A percentile compares a stretch with the other conserved stretches of the same genome.
phyloP scores from a whole-genome alignment of 148 eudicot species.

The Chenopodium berlandieri region DNA sequence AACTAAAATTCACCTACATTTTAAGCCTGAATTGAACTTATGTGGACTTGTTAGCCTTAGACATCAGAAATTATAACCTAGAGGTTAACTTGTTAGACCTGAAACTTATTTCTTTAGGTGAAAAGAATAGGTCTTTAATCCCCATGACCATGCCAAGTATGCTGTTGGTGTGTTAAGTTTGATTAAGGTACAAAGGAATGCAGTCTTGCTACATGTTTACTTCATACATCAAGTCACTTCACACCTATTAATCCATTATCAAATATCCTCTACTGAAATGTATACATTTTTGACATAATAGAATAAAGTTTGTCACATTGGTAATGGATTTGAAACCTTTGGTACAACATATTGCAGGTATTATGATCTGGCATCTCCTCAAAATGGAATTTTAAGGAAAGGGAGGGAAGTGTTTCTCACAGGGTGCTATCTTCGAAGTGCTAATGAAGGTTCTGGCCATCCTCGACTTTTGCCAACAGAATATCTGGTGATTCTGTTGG shows the following conservation, averaged over 20 bases:
- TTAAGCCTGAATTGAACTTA: not conserved
- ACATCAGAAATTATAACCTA: not conserved
- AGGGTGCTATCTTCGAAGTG: slow-evolving; percentile 89
- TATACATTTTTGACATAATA: not conserved
- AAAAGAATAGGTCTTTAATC: not conserved
- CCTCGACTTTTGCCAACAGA: slow-evolving; percentile 89
- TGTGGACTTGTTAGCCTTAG: not conserved
- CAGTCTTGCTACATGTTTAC: not conserved
- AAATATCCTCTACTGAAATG: not conserved
- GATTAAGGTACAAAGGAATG: not conserved
- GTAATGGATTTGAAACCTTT: not conserved
- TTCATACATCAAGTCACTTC: not conserved
- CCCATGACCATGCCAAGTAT: not conserved
- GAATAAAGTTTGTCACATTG: not conserved
- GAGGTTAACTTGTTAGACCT: not conserved
- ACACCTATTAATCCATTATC: not conserved
- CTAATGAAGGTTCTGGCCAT: slow-evolving; percentile 52
- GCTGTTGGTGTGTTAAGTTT: not conserved
- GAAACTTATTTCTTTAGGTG: not conserved
- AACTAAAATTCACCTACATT: not conserved
- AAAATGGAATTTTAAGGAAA: slow-evolving; percentile 77
- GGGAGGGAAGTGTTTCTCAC: slow-evolving; percentile 86
- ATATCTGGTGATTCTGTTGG: slow-evolving; percentile 76
- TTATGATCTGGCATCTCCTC: slow-evolving; percentile 70
- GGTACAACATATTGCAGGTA: slow-evolving; percentile 47